These are phyloP conservation scores for Puccinia polysora DNA, from an alignment of 1,284 basidiomycete genomes.

Conservation along the genomic window DNA sequence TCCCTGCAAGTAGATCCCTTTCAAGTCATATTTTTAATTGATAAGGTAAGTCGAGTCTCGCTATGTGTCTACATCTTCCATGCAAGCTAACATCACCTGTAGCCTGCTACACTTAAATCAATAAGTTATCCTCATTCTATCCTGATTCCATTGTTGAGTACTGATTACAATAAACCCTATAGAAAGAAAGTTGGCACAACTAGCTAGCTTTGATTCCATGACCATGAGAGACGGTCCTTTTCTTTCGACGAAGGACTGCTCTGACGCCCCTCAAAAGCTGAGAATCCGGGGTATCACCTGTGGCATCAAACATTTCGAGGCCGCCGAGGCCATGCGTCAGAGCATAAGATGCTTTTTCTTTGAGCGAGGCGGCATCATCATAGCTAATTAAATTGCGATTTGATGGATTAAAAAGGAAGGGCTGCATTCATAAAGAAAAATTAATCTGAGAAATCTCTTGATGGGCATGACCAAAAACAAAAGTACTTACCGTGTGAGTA, in stretches of 20 bases:
- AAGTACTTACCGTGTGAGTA: conserved; percentile 29
- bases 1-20: no score
- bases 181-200: neutral
- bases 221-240: no score
- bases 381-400: conserved; percentile 32
- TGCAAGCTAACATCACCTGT: no score
- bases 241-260: neutral
- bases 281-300: conserved; percentile 22
- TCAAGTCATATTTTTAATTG: no score
- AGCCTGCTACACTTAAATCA: no score
- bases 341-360: conserved; percentile 28
- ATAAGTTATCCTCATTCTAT: no score
- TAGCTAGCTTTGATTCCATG: neutral
- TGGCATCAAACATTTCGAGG: conserved; percentile 37
- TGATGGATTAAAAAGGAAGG: conserved; percentile 40
- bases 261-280: conserved; percentile 16
- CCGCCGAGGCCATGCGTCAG: conserved; percentile 20
- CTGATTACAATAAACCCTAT: no score
- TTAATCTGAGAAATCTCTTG: neutral
- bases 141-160: no score
- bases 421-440: conserved; percentile 15
- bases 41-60: no score
- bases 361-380: conserved; percentile 28
- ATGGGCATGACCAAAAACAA: neutral
- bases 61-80: no score